Percentiles rank a stretch among this genome's conserved stretches.
phyloP scores from a whole-genome alignment of 495 filamentous ascomycete species.

The Tuber aestivum region DNA sequence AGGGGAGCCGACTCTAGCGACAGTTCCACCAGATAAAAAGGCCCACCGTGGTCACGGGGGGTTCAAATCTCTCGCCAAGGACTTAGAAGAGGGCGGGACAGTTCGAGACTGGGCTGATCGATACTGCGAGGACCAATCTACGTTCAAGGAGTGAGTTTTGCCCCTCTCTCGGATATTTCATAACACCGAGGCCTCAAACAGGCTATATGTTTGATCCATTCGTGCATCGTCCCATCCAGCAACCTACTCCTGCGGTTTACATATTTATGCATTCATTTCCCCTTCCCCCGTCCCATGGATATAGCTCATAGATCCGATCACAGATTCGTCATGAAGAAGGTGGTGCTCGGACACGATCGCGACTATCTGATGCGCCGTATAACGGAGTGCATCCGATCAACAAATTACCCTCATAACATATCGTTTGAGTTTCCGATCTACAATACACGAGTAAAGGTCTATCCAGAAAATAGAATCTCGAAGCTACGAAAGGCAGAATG shows the following conservation, averaged over 20 bases:
- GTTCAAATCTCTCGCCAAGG: slow-evolving; percentile 16
- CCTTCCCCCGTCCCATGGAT: background rate
- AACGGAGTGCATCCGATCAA: slow-evolving; percentile 49
- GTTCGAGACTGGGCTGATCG: slow-evolving; percentile 31
- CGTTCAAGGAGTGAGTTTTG: slow-evolving; percentile 32
- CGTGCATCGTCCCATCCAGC: background rate
- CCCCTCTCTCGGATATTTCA: background rate
- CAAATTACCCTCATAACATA: slow-evolving; percentile 57
- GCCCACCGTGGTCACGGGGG: slow-evolving; percentile 23
- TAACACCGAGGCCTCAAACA: background rate
- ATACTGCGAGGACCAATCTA: slow-evolving; percentile 37
- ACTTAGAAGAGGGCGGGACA: slow-evolving; percentile 12
- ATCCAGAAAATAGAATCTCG: slow-evolving; percentile 53
- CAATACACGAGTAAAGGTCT: slow-evolving; percentile 50
- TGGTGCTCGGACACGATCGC: slow-evolving; percentile 19
- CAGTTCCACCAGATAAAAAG: slow-evolving; percentile 8
- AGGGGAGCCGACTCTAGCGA: background rate
- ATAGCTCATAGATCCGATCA: background rate
- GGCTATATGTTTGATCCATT: background rate
- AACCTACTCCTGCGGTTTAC: background rate
- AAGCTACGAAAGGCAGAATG: slow-evolving; percentile 54
- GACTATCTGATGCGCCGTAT: slow-evolving; percentile 45
- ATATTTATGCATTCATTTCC: background rate
- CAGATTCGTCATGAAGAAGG: slow-evolving; percentile 36
- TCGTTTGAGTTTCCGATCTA: slow-evolving; percentile 51